phyloP scores from a whole-genome alignment of 139 green algal species.

The Desmodesmus armatus region DNA sequence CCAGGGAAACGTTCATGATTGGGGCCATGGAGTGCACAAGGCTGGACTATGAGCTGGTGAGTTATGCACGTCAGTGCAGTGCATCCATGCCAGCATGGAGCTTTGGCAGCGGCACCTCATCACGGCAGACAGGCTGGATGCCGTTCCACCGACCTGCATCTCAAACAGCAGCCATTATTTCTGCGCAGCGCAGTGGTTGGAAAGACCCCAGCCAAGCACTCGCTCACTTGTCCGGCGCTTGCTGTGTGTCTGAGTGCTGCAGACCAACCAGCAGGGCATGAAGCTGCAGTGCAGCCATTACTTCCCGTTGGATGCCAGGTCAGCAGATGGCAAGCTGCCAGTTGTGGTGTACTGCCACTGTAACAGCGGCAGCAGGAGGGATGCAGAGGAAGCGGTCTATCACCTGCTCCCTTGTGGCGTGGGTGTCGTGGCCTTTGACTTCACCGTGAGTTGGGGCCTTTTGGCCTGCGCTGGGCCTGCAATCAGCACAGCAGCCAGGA shows the following conservation, averaged over 20 bases:
- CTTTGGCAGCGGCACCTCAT: neutral
- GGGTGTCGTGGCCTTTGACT: conserved; percentile 90
- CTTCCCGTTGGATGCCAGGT: conserved; percentile 48
- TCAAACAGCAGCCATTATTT: too few relatives aligned
- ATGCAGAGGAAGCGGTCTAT: conserved; percentile 86
- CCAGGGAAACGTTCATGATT: conserved; percentile 13
- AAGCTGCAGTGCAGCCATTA: conserved; percentile 84
- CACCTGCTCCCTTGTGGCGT: conserved; percentile 81
- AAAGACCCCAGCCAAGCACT: too few relatives aligned
- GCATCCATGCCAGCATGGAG: neutral
- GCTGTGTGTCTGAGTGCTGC: neutral
- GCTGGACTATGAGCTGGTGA: conserved; percentile 49
- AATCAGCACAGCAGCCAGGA: neutral
- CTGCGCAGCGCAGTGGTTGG: too few relatives aligned
- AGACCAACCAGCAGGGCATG: conserved; percentile 77
- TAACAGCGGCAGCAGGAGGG: conserved; percentile 88
- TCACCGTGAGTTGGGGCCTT: conserved; percentile 78
- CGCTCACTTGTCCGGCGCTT: neutral
- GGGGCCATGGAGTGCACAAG: conserved; percentile 22
- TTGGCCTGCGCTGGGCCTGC: neutral
- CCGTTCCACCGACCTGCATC: too few relatives aligned
- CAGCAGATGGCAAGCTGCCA: conserved; percentile 18
- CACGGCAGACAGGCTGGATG: neutral
- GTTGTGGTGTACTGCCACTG: conserved; percentile 51
- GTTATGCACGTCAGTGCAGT: neutral